Evolutionary conservation across 768 basidiomycete genomes (phyloP).

Genomic region (Xerocomus potaroensis): DNA sequence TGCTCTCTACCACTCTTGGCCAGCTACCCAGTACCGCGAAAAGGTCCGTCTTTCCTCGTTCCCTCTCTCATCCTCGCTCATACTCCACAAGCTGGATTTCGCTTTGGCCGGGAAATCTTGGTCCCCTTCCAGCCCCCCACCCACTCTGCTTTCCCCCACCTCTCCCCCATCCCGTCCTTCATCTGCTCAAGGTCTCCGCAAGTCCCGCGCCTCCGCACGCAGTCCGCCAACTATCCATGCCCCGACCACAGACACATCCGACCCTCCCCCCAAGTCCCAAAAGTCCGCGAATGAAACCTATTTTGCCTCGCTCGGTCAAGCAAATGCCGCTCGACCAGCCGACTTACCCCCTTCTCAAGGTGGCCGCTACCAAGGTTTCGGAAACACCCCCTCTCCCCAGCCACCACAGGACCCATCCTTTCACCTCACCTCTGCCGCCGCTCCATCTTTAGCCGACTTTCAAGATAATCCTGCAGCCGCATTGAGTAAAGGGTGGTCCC

Average conservation of each 20-base stretch:
- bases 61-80: slow-evolving; percentile 13
- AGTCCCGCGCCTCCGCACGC: slow-evolving; percentile 72
- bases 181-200: slow-evolving; percentile 80
- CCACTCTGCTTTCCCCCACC: slow-evolving; percentile 33
- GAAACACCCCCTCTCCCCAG: slow-evolving; percentile 67
- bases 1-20: slow-evolving; percentile 91
- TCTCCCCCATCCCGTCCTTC: slow-evolving; percentile 55
- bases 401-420: slow-evolving; percentile 60
- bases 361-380: slow-evolving; percentile 91
- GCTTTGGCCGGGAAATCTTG: slow-evolving; percentile 71
- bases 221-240: slow-evolving; percentile 48
- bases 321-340: slow-evolving; percentile 73
- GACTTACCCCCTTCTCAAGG: slow-evolving; percentile 91
- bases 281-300: slow-evolving; percentile 83
- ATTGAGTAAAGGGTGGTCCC: slow-evolving; percentile 90
- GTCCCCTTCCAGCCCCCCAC: slow-evolving; percentile 71
- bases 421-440: slow-evolving; percentile 71
- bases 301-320: slow-evolving; percentile 77
- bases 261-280: slow-evolving; percentile 43
- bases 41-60: slow-evolving; percentile 51
- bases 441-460: slow-evolving; percentile 75
- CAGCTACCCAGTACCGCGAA: slow-evolving; percentile 90
- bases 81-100: slow-evolving; percentile 64
- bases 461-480: slow-evolving; percentile 86
- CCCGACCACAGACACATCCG: slow-evolving; percentile 48